Conservation (phyloP, 2,329 filamentous ascomycete species). For the Teratosphaeria epicoccoides region DNA sequence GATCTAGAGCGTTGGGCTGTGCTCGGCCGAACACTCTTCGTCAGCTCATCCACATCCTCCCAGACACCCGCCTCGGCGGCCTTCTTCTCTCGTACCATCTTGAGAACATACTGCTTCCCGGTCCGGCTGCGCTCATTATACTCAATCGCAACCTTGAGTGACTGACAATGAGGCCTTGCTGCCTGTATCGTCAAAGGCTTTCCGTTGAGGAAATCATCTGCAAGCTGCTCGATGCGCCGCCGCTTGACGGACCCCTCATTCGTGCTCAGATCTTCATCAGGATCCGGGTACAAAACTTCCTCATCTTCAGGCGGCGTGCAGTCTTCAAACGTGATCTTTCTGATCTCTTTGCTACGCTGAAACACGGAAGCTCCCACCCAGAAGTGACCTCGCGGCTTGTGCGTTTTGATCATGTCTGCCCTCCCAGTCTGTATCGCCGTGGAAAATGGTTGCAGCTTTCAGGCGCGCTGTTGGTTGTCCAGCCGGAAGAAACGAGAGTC, state of each 20-base stretch:
- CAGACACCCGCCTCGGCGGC: not conserved
- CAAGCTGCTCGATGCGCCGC: constrained; percentile 49
- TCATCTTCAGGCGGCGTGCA: constrained; percentile 6
- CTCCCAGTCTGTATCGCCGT: not conserved
- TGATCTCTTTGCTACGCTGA: constrained; percentile 20
- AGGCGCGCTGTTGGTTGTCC: not conserved
- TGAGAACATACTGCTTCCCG: constrained; percentile 4
- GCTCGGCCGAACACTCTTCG: not conserved
- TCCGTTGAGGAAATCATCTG: constrained; percentile 48
- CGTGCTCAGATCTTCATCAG: constrained; percentile 47
- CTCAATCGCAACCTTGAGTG: constrained; percentile 28
- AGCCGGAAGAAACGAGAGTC: not conserved
- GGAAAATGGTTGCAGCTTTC: not conserved
- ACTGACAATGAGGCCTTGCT: constrained; percentile 29
- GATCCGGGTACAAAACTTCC: constrained; percentile 45
- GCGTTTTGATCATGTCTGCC: constrained; percentile 19
- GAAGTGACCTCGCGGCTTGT: constrained; percentile 19
- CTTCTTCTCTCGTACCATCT: not conserved
- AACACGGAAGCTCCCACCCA: constrained; percentile 23
- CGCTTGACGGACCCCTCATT: constrained; percentile 41
- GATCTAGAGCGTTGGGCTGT: not conserved
- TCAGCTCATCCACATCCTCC: constrained; percentile 6
- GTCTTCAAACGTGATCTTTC: constrained; percentile 16
- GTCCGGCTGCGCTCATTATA: constrained; percentile 45
- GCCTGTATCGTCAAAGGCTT: constrained; percentile 48